Percentiles rank a stretch among this genome's conserved stretches.
Evolutionary conservation across 2,329 filamentous ascomycete species (phyloP).

Genomic region (Nigrospora sphaerica): DNA sequence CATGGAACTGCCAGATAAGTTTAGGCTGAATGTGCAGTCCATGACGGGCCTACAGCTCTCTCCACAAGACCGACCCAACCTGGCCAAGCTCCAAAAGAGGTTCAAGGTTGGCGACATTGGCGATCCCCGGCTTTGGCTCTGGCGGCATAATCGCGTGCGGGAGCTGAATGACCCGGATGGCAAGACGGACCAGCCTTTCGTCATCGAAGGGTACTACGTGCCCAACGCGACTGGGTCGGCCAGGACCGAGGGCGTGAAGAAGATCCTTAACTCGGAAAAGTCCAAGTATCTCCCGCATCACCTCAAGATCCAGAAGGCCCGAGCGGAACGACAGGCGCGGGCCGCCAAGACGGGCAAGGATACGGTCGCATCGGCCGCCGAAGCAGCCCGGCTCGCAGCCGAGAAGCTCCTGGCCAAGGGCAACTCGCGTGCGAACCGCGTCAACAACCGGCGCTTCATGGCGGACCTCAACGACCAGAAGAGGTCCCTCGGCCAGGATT

Average conservation of each 20-base stretch:
- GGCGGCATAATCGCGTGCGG: conserved; percentile 47
- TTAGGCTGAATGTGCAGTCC: conserved; percentile 36
- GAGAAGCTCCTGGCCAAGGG: conserved; percentile 80
- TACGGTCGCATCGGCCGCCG: conserved; percentile 56
- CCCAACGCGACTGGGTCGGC: conserved; percentile 80
- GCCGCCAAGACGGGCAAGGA: conserved; percentile 60
- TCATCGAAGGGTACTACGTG: conserved; percentile 67
- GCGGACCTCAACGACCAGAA: conserved; percentile 95
- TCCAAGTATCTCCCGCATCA: conserved; percentile 97
- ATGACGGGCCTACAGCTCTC: conserved; percentile 37
- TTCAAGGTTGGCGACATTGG: conserved; percentile 36
- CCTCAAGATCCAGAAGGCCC: conserved; percentile 86
- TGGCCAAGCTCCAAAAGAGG: conserved; percentile 39
- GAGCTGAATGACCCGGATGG: conserved; percentile 42
- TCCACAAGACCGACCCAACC: conserved; percentile 39
- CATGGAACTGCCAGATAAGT: conserved; percentile 35
- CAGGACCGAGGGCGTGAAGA: conserved; percentile 87
- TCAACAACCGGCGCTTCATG: conserved; percentile 89
- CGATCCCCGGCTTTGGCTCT: conserved; percentile 48
- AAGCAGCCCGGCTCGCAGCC: conserved; percentile 65
- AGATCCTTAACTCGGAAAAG: conserved; percentile 95
- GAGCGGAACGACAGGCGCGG: conserved; percentile 82
- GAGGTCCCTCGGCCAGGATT: conserved; percentile 73
- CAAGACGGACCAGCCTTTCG: conserved; percentile 25
- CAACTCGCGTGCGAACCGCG: conserved; percentile 87